These are phyloP conservation scores for Skeletonema potamos DNA, from an alignment of 108 stramenopile genomes.

Conservation along the genomic window DNA sequence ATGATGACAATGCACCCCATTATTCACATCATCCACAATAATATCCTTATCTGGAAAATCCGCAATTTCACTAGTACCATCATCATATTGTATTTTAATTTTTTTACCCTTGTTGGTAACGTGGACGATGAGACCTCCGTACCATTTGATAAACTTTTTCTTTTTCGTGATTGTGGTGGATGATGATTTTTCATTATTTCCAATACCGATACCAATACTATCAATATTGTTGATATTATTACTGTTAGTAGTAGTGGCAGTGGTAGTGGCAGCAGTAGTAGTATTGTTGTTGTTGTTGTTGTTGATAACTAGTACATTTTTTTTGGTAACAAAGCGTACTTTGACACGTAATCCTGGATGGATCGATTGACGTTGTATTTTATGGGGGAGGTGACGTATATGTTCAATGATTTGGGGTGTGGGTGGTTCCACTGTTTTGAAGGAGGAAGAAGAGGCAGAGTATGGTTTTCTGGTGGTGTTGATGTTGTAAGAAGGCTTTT, in stretches of 20 bases:
- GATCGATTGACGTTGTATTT: slow-evolving; percentile 41
- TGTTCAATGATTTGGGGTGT: slow-evolving; percentile 48
- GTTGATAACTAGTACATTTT: not conserved
- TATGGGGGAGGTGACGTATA: slow-evolving; percentile 31
- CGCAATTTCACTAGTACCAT: slow-evolving; percentile 73
- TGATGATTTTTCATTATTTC: too few species aligned
- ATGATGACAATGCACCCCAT: too few species aligned
- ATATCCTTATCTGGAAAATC: slow-evolving; percentile 88
- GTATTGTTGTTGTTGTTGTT: too few species aligned
- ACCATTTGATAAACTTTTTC: slow-evolving; percentile 82
- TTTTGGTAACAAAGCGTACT: slow-evolving; percentile 73
- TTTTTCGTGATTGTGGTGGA: too few species aligned
- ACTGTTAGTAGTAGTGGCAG: too few species aligned
- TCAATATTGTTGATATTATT: not conserved
- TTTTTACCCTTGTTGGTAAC: slow-evolving; percentile 53
- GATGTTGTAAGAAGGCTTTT: not conserved
- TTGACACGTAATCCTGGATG: slow-evolving; percentile 15
- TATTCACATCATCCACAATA: slow-evolving; percentile 70
- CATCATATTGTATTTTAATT: slow-evolving; percentile 83
- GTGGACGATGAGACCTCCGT: slow-evolving; percentile 64
- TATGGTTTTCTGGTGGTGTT: slow-evolving; percentile 3
- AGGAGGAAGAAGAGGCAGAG: too few species aligned
- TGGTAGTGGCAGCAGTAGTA: too few species aligned
- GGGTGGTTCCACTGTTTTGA: slow-evolving; percentile 64
- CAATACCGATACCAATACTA: too few species aligned